Conservation (phyloP, 495 filamentous ascomycete species). For the Penicillium psychrofluorescens region DNA sequence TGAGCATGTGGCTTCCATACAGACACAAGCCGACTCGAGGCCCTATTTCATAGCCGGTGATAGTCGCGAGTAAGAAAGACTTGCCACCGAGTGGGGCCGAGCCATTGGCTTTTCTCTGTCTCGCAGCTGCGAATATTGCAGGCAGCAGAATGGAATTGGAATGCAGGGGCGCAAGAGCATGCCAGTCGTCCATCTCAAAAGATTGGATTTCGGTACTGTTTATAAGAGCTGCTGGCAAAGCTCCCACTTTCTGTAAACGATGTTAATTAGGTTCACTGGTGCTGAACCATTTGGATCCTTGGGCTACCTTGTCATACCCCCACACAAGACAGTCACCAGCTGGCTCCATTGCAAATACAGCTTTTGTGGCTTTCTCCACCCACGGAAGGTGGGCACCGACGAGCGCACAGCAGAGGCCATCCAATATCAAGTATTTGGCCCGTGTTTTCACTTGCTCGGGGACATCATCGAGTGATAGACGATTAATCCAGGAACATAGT, state of each 20-base stretch:
- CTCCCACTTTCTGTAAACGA: constrained; percentile 7
- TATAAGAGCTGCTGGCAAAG: constrained; percentile 30
- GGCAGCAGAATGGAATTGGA: constrained; percentile 27
- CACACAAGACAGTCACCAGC: constrained; percentile 21
- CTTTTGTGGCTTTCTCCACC: constrained; percentile 29
- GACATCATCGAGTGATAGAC: constrained; percentile 3
- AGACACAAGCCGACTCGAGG: constrained; percentile 35
- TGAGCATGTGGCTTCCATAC: constrained; percentile 29
- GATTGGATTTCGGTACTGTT: constrained; percentile 37
- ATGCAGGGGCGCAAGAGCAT: constrained; percentile 29
- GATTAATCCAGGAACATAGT: constrained; percentile 7
- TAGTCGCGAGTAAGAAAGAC: constrained; percentile 25
- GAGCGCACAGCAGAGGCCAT: constrained; percentile 35
- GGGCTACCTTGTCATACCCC: constrained; percentile 20
- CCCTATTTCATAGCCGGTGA: constrained; percentile 32
- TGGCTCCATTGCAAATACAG: constrained; percentile 25
- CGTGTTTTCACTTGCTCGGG: constrained; percentile 8
- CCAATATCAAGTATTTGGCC: constrained; percentile 38
- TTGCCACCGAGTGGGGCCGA: constrained; percentile 3
- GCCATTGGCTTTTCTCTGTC: constrained; percentile 6
- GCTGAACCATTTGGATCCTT: background rate
- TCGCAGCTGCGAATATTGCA: constrained; percentile 30
- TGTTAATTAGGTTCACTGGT: background rate
- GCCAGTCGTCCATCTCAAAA: constrained; percentile 39
- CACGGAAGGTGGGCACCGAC: constrained; percentile 33